Conservation (phyloP, 176 grass and related monocot species). For the Tillandsia fasciculata region DNA sequence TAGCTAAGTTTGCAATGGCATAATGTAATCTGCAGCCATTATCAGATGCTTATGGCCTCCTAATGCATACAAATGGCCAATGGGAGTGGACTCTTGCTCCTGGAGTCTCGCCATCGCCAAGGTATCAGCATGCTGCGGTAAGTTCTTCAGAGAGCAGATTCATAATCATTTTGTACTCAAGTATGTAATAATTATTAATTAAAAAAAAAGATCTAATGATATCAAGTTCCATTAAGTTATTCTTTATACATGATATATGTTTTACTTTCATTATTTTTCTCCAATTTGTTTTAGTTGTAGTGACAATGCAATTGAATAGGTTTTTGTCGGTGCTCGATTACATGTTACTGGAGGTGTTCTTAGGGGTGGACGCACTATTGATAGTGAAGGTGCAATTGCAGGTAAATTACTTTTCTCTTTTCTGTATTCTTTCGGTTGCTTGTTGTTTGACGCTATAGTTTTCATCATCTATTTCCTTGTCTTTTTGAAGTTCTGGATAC, state of each 20-base stretch:
- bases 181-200: too few relatives aligned
- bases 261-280: constrained; percentile 7
- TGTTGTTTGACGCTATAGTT: background rate
- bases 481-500: constrained; percentile 82
- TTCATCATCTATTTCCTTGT: constrained; percentile 7
- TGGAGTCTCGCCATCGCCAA: constrained; percentile 86
- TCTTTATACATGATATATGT: too few relatives aligned
- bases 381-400: constrained; percentile 78
- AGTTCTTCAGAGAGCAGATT: constrained; percentile 16
- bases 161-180: background rate
- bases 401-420: constrained; percentile 33
- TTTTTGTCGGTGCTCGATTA: constrained; percentile 91
- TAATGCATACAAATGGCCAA: constrained; percentile 96
- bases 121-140: constrained; percentile 99
- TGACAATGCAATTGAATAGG: constrained; percentile 47
- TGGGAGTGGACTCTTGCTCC: constrained; percentile 99
- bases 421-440: background rate
- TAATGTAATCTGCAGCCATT: constrained; percentile 53
- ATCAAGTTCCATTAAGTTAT: too few relatives aligned
- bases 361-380: constrained; percentile 90
- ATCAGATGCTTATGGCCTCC: constrained; percentile 91
- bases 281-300: constrained; percentile 24
- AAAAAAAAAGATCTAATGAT: too few relatives aligned
- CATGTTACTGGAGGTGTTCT: constrained; percentile 98
- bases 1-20: constrained; percentile 18